These are phyloP conservation scores for Pulveroboletus sp. DNA, from an alignment of 768 basidiomycete genomes.

Conservation along the genomic window DNA sequence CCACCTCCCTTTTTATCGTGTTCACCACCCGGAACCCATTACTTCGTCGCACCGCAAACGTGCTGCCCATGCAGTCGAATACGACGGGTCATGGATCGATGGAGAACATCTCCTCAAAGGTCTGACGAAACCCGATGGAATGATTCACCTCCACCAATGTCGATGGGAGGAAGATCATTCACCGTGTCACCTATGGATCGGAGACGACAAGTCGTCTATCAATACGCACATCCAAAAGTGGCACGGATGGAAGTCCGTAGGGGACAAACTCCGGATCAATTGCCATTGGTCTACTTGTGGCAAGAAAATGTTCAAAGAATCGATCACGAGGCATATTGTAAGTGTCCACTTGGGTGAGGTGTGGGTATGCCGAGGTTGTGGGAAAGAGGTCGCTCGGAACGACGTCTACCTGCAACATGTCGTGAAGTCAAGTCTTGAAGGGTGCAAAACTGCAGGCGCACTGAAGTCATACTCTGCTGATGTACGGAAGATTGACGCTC, in stretches of 20 bases:
- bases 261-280: constrained; percentile 4
- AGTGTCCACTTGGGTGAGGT: constrained; percentile 14
- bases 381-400: constrained; percentile 5
- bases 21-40: not conserved
- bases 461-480: constrained; percentile 7
- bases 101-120: constrained; percentile 8
- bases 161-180: constrained; percentile 7
- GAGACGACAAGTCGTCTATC: constrained; percentile 12
- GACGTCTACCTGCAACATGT: constrained; percentile 11
- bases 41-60: not conserved
- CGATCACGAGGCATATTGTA: constrained; percentile 15
- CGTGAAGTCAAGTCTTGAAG: not conserved
- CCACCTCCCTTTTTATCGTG: not conserved
- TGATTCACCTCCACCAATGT: constrained; percentile 8
- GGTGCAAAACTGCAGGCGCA: constrained; percentile 5
- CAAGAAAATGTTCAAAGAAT: constrained; percentile 21
- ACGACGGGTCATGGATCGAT: constrained; percentile 8
- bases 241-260: constrained; percentile 8
- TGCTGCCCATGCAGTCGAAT: constrained; percentile 2
- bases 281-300: constrained; percentile 17
- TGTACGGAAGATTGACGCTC: constrained; percentile 1
- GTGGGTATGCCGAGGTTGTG: constrained; percentile 16
- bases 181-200: constrained; percentile 15
- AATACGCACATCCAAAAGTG: constrained; percentile 16
- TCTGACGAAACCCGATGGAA: not conserved